These are phyloP conservation scores for Oxytropis ochrocephala DNA, from an alignment of 306 rosid genomes.

Conservation along the genomic window DNA sequence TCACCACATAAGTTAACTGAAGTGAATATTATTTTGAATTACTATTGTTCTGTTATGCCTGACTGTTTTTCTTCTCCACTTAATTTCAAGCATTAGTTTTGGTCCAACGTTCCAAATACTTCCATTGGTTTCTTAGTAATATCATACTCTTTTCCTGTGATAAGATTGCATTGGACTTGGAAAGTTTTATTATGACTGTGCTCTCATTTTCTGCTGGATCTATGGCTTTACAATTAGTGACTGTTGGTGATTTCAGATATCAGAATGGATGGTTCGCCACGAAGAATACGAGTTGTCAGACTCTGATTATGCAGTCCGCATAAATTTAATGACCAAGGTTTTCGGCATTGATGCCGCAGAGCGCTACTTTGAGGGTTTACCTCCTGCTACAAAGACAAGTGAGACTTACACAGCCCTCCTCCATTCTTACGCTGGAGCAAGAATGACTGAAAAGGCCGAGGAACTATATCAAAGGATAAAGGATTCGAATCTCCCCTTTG, in stretches of 20 bases:
- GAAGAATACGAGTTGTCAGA: conserved; percentile 53
- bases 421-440: conserved; percentile 75
- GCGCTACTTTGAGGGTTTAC: conserved; percentile 81
- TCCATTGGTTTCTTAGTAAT: background rate
- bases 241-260: conserved; percentile 55
- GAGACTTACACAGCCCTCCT: conserved; percentile 89
- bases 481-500: conserved; percentile 44
- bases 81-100: background rate
- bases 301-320: conserved; percentile 73
- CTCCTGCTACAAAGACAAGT: conserved; percentile 49
- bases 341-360: conserved; percentile 91
- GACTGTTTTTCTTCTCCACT: background rate
- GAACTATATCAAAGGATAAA: conserved; percentile 58
- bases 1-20: background rate
- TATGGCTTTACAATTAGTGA: conserved; percentile 5
- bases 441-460: conserved; percentile 76
- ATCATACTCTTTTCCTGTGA: background rate
- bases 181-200: background rate
- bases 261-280: conserved; percentile 83
- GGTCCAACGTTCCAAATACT: background rate
- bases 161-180: conserved; percentile 1
- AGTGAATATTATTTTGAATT: conserved; percentile 5
- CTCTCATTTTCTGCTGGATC: background rate
- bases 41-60: background rate
- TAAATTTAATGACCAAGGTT: conserved; percentile 84